Evolutionary conservation across 1,139 yeast species (phyloP).

Genomic region (Yamadazyma friedrichii): DNA sequence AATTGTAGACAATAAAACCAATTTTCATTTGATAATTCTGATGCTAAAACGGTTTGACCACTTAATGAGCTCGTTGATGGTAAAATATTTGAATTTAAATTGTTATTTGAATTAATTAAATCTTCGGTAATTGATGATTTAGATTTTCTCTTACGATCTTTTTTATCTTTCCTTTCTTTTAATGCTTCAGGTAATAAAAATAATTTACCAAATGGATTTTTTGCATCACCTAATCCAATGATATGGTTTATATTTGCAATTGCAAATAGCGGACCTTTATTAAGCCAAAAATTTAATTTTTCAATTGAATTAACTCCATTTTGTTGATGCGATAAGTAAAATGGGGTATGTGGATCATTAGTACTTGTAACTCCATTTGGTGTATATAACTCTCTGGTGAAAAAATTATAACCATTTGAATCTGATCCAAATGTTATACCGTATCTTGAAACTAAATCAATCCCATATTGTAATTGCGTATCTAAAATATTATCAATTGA

Average conservation of each 20-base stretch:
- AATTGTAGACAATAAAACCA: conserved; percentile 60
- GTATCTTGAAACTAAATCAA: conserved; percentile 64
- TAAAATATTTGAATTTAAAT: background rate
- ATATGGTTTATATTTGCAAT: conserved; percentile 71
- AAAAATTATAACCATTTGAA: conserved; percentile 64
- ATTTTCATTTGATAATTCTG: conserved; percentile 46
- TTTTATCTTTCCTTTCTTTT: conserved; percentile 68
- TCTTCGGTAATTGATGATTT: conserved; percentile 21
- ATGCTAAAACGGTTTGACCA: conserved; percentile 36
- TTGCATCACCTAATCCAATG: conserved; percentile 73
- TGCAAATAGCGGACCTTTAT: conserved; percentile 73
- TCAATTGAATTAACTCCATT: conserved; percentile 43
- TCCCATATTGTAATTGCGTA: conserved; percentile 50
- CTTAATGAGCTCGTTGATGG: conserved; percentile 21
- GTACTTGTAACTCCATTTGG: conserved; percentile 29
- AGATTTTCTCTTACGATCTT: conserved; percentile 60
- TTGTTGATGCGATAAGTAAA: conserved; percentile 29
- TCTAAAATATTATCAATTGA: conserved; percentile 35
- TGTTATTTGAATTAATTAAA: conserved; percentile 9
- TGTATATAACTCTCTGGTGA: conserved; percentile 49
- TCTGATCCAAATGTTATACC: conserved; percentile 72
- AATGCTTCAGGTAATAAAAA: conserved; percentile 70
- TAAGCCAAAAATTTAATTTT: conserved; percentile 70
- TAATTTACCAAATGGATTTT: conserved; percentile 70
- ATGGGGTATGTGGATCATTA: conserved; percentile 32